Conservation (phyloP, 148 eudicot species). For the Mesembryanthemum crystallinum region DNA sequence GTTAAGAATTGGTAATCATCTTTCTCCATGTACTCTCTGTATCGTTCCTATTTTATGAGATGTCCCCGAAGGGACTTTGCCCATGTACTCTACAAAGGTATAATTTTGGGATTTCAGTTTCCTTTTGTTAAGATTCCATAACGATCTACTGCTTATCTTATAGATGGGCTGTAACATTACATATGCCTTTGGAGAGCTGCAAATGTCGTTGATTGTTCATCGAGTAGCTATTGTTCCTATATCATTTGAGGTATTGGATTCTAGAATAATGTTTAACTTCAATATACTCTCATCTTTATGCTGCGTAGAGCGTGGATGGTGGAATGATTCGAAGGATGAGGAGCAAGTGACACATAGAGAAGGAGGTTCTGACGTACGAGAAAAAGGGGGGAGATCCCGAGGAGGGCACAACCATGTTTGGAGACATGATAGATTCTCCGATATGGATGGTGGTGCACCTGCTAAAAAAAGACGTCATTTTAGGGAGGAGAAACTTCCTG, state of each 20-base stretch:
- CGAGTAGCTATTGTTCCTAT: neutral
- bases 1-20: neutral
- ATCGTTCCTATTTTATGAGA: too few relatives aligned
- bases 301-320: conserved; percentile 59
- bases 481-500: conserved; percentile 65
- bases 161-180: neutral
- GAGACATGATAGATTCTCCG: conserved; percentile 60
- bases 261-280: neutral
- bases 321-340: conserved; percentile 58
- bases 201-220: neutral
- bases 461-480: conserved; percentile 71
- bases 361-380: conserved; percentile 27
- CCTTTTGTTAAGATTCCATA: neutral
- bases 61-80: too few relatives aligned
- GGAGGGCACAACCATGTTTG: conserved; percentile 44
- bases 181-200: too few relatives aligned
- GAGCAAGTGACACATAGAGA: conserved; percentile 31
- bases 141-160: neutral
- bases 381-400: conserved; percentile 43
- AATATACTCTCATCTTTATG: conserved; percentile 1
- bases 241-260: neutral
- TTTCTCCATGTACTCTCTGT: neutral
- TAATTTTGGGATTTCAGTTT: neutral
- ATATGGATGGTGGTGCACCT: conserved; percentile 42
- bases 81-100: neutral